phyloP scores from a whole-genome alignment of 306 rosid species.

The Canavalia ensiformis region DNA sequence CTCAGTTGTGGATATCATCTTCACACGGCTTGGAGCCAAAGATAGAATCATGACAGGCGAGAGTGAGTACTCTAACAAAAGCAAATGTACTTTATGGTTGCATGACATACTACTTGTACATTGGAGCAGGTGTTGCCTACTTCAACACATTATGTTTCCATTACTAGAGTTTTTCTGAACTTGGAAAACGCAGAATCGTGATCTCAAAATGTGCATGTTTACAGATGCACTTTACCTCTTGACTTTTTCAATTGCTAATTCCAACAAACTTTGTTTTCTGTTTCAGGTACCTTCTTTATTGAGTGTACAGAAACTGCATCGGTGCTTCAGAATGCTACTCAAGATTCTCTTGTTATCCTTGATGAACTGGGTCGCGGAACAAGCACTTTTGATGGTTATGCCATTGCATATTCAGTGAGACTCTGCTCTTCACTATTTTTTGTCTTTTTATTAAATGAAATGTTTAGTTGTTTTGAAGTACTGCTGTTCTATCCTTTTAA shows the following conservation, averaged over 20 bases:
- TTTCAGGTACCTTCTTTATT: constrained; percentile 88
- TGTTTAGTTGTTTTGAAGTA: constrained; percentile 21
- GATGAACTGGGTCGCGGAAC: constrained; percentile 99
- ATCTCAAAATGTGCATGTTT: constrained; percentile 7
- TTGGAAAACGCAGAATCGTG: constrained; percentile 6
- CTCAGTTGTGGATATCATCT: constrained; percentile 86
- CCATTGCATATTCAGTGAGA: constrained; percentile 96
- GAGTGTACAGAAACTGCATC: constrained; percentile 97
- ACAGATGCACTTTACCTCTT: constrained; percentile 18
- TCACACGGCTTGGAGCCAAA: constrained; percentile 97
- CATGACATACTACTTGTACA: neutral
- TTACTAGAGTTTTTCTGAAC: constrained; percentile 11
- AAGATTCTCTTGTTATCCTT: constrained; percentile 90
- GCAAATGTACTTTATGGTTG: constrained; percentile 7
- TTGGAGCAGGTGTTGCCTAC: constrained; percentile 21
- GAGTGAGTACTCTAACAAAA: constrained; percentile 68
- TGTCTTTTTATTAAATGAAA: neutral
- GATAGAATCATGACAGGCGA: constrained; percentile 99
- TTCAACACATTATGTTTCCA: constrained; percentile 18
- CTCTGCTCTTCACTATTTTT: constrained; percentile 14
- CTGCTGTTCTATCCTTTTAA: constrained; percentile 18
- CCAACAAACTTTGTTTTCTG: constrained; percentile 25
- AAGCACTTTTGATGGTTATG: constrained; percentile 97
- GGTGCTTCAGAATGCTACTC: constrained; percentile 89
- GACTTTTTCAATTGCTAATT: constrained; percentile 34